Conservation (phyloP, 2,329 filamentous ascomycete species). For the Corinectria fuckeliana region DNA sequence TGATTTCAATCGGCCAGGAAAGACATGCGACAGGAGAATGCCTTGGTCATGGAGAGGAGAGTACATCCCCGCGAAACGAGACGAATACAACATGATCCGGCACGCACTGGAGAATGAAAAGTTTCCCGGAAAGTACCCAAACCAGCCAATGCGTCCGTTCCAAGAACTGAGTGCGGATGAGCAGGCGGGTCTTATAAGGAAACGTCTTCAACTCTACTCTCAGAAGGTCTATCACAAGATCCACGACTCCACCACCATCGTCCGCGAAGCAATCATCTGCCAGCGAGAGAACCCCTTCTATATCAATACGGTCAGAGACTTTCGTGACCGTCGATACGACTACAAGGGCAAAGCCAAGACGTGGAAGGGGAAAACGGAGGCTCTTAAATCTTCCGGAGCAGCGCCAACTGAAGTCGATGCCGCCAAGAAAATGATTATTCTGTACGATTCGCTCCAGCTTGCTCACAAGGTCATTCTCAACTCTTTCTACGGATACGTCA, state of each 20-base stretch:
- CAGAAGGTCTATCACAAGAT: slow-evolving; percentile 99
- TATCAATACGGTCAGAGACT: slow-evolving; percentile 93
- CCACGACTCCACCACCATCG: slow-evolving; percentile 89
- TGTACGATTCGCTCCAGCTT: slow-evolving; percentile 94
- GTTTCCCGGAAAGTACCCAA: slow-evolving; percentile 82
- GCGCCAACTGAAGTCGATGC: slow-evolving; percentile 79
- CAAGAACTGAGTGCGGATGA: slow-evolving; percentile 83
- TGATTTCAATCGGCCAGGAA: slow-evolving; percentile 96
- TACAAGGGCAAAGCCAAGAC: slow-evolving; percentile 98
- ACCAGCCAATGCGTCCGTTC: slow-evolving; percentile 74
- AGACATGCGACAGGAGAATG: slow-evolving; percentile 92
- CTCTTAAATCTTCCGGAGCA: slow-evolving; percentile 83
- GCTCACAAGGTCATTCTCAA: slow-evolving; percentile 99
- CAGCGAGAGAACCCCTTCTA: slow-evolving; percentile 99
- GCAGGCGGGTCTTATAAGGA: slow-evolving; percentile 80
- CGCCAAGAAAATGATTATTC: slow-evolving; percentile 97
- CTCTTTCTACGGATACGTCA: slow-evolving; percentile 99
- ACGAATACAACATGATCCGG: slow-evolving; percentile 99
- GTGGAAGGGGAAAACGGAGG: slow-evolving; percentile 96
- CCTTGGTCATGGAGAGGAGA: slow-evolving; percentile 99
- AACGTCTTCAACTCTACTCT: slow-evolving; percentile 88
- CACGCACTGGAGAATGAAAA: slow-evolving; percentile 89
- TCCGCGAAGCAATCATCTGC: slow-evolving; percentile 96
- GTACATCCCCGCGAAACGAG: slow-evolving; percentile 91
- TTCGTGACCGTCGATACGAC: slow-evolving; percentile 95